Conservation (phyloP, 1,284 basidiomycete species). For the Ceratobasidium sp. region DNA sequence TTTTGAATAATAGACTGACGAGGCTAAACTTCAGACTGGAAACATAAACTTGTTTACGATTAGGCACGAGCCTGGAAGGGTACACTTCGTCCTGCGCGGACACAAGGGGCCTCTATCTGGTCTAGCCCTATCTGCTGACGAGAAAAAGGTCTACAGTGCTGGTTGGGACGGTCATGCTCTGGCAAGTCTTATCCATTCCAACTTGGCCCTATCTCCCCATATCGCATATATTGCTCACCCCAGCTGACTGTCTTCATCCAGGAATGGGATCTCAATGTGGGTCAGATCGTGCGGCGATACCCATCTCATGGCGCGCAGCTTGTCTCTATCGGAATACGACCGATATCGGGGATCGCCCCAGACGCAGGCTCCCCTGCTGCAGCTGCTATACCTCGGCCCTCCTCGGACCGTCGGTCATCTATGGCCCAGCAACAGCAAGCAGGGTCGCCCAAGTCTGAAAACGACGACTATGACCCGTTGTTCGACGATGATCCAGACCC, state of each 20-base stretch:
- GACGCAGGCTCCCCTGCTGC: slow-evolving; percentile 24
- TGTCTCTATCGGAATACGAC: slow-evolving; percentile 80
- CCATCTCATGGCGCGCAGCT: slow-evolving; percentile 88
- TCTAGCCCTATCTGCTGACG: slow-evolving; percentile 78
- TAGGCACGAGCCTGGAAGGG: slow-evolving; percentile 87
- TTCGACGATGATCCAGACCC: slow-evolving; percentile 78
- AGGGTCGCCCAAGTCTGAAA: slow-evolving; percentile 38
- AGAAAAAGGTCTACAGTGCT: slow-evolving; percentile 87
- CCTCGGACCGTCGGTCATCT: background rate
- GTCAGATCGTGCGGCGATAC: slow-evolving; percentile 79
- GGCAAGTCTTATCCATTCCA: slow-evolving; percentile 59
- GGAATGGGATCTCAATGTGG: slow-evolving; percentile 99
- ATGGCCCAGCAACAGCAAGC: background rate
- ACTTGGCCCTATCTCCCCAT: background rate
- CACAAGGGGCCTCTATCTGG: slow-evolving; percentile 88
- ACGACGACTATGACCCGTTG: slow-evolving; percentile 67
- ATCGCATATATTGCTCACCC: slow-evolving; percentile 6
- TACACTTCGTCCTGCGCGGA: slow-evolving; percentile 74
- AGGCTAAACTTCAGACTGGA: slow-evolving; percentile 64
- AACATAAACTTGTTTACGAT: slow-evolving; percentile 91
- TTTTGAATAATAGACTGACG: background rate
- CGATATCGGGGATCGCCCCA: slow-evolving; percentile 54
- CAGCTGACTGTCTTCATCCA: slow-evolving; percentile 50
- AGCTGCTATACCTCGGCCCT: background rate
- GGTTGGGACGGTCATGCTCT: slow-evolving; percentile 93